Base-by-base conservation (phyloP, 2,329 filamentous ascomycete species). In the Aspergillus thermomutatus region DNA sequence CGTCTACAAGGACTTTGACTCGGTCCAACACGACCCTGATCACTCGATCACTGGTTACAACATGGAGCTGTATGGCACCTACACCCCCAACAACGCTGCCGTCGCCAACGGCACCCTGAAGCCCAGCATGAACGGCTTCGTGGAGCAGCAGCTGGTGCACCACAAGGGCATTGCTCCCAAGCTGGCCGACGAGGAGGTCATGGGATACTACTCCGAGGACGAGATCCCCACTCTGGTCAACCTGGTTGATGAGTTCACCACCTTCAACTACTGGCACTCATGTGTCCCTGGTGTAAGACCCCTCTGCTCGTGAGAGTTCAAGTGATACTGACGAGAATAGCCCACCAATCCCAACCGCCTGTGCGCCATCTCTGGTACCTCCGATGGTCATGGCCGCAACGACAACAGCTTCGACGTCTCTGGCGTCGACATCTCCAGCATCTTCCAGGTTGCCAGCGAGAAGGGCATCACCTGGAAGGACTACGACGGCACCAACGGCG, bases 201-300 rank as follows among this genome's bases (percentile, higher is more conserved):
- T 78, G 57, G 72, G 74, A 66, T 77, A 77, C 58, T 78, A 78
- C 60, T 70, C 72, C 3, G 72, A 75, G 59, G 67, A 67, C 0
- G 67, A 77, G 63, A 68, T 77, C 3, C 75, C 74, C 1, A 69
- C 77, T 52, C 66, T 78, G 53, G 72, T 69, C 25, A 53, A 65
- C 14, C 58, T 78, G 58, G 66, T 68, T 27, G 67, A 77, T 49
- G 72, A 76, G 57, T 78, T 72, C 55, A 63, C 68, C 19, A 73
- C 71, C 19, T 77, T 78, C 51, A 76, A 77, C 69, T 68, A 74
- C 64, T 78, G 75, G 75, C 69, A 74, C 62, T 75, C 72, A 31
- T 71, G 69, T 50, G 57, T 75, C 31, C 71, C 72, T 5, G 75
- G 75, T 10, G 73, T 75, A 64, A 65, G 72, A 71, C 43, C 5